Evolutionary conservation across 768 basidiomycete genomes (phyloP), one percentile per base, ranked within the genome.

Genomic region (Pulveroboletus frians): DNA sequence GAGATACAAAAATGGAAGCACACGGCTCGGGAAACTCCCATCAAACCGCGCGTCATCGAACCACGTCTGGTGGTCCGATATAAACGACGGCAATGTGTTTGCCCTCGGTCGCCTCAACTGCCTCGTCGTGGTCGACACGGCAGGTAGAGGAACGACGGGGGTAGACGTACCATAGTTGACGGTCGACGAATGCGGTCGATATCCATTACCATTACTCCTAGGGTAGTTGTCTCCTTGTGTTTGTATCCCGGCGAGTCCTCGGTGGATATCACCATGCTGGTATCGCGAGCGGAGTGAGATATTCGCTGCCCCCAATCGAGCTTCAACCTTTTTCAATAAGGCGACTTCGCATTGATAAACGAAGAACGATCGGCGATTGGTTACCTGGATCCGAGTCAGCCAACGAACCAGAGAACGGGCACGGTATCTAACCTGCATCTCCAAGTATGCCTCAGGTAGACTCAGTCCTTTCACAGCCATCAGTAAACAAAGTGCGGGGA

Each of bases 21-120:
- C 92, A 20, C 93, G 77, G 60, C 88, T 92, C 14, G 95, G 95
- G 73, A 98, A 94, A 60, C 88, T 92, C 39, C 95, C 94, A 65
- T 98, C 94, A 64, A 97, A 98, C 52, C 89, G 71, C 30, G 82
- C 79, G 65, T 93, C 91, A 59, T 92, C 86, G 70, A 97, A 96
- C 94, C 94, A 98, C n/a, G 83, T 76, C 68, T 88, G 82, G 60
- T 92, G 89, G 60, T 88, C 84, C 18, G 78, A 75, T 18, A 75
- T 76, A 50, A 81, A 76, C 49, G 81, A 76, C 11, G 83, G 81
- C 39, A 85, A 77, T 26, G 87, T 88, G 53, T 75, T 81, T 46
- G 85, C 87, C 55, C 89, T 75, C 37, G 83, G 87, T 31, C 89
- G 75, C 32, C 65, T 60, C 47, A 59, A 34, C 27, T 54, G 50